Conservation (phyloP, 2,329 filamentous ascomycete genomes). For the Purpureocillium lavendulum region DNA sequence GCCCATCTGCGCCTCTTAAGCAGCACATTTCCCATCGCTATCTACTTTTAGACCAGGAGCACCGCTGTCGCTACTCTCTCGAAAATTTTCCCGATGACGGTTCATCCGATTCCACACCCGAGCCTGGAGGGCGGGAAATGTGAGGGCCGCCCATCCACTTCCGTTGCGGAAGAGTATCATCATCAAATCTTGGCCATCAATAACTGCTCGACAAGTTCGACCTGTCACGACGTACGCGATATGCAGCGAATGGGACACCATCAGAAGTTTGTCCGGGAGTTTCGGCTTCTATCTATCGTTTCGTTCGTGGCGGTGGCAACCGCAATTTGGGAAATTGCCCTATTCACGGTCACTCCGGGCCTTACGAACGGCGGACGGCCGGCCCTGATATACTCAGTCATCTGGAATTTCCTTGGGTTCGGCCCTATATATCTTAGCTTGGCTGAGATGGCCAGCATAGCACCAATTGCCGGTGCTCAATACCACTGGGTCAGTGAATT, state of each 20-base stretch:
- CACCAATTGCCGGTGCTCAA: slow-evolving; percentile 12
- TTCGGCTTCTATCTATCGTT: slow-evolving; percentile 3
- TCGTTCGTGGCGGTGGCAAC: slow-evolving; percentile 4
- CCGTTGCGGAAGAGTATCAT: too few species aligned
- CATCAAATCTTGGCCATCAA: too few species aligned
- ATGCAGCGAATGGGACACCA: slow-evolving; percentile 6
- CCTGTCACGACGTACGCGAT: slow-evolving; percentile 2
- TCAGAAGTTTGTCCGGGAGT: slow-evolving; percentile 5
- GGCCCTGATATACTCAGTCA: slow-evolving; percentile 1
- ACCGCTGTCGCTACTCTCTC: too few species aligned
- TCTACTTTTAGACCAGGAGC: too few species aligned
- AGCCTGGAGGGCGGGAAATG: too few species aligned
- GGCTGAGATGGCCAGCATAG: slow-evolving; percentile 11
- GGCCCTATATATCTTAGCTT: slow-evolving; percentile 6
- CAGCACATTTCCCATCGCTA: too few species aligned
- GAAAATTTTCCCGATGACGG: too few species aligned
- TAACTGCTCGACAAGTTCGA: slow-evolving; percentile 1
- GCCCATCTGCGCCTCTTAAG: too few species aligned
- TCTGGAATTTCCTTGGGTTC: slow-evolving; percentile 5
- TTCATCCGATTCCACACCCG: too few species aligned
- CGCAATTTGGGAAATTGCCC: slow-evolving; percentile 1
- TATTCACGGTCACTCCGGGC: slow-evolving; percentile 3
- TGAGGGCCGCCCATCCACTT: too few species aligned
- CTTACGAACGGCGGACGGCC: slow-evolving; percentile 4
- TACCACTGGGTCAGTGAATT: slow-evolving; percentile 11